Evolutionary conservation across 345 rosid species (phyloP), one percentile per base, ranked within the genome.

Genomic region (Murraya paniculata): DNA sequence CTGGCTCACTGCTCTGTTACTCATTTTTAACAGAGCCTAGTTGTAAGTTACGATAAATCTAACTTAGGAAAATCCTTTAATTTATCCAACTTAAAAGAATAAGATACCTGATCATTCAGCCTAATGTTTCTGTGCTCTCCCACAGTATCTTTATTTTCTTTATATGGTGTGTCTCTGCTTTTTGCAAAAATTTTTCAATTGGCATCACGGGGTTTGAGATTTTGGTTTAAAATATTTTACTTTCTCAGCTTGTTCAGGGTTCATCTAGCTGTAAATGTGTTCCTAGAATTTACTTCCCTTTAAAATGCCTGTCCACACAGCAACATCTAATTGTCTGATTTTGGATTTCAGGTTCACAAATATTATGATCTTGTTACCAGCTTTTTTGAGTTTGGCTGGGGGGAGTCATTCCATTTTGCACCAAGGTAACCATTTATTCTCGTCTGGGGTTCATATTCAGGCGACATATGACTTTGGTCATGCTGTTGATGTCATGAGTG

Each of bases 361-460:
- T 94, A 97, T 73, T 97, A 94, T 85, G 98, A 97, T 81, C 98
- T 94, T 81, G 97, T 81, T 77, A 94, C 99, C 73, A 94, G 98
- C 91, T 94, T 94, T 83, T 93, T 92, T 80, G 98, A 97, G 88
- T 94, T 89, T 64, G 98, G 97, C 64, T 97, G 99, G 99, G 99
- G 98, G 67, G 97, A 94, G 82, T 94, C 98, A 81, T 97, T 97
- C 87, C 99, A 97, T 85, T 94, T 97, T 88, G 99, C 99, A 2
- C 90, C 87, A 77, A 91, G 99, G 99, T 94, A 77, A 33, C 33
- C 25, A 67, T 68, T 60, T n/a, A 65, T 66, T 68, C 28, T 73
- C 33, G 66, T 74, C 39, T 36, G 57, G 55, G 50, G 67, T 73
- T 35, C 41, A 36, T 58, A 38, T 45, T 24, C 30, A 64, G 48